phyloP scores from a whole-genome alignment of 1,284 basidiomycete genomes.

The Pyrrhoderma lamaoense region DNA sequence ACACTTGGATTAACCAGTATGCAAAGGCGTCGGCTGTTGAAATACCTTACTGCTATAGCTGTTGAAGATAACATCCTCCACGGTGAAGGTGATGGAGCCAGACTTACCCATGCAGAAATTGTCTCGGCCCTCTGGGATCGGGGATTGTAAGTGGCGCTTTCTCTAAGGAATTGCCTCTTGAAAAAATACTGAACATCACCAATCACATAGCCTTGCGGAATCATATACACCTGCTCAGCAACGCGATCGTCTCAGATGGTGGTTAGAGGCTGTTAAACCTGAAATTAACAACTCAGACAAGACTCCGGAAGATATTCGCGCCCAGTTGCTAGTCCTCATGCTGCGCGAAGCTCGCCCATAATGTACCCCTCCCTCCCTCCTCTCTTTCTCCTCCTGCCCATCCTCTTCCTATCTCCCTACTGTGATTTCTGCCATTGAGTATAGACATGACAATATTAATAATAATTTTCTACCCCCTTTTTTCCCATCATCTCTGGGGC shows the following conservation, averaged over 20 bases:
- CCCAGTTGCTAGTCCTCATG: constrained; percentile 18
- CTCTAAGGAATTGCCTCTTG: too few relatives aligned
- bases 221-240: constrained; percentile 35
- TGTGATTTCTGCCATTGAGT: too few relatives aligned
- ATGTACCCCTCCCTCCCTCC: neutral
- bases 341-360: neutral
- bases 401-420: too few relatives aligned
- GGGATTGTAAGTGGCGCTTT: constrained; percentile 51
- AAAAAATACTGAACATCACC: too few relatives aligned
- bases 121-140: constrained; percentile 61
- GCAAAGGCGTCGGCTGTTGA: constrained; percentile 44
- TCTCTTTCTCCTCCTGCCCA: too few relatives aligned
- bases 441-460: too few relatives aligned
- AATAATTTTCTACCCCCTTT: too few relatives aligned
- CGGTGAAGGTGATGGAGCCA: constrained; percentile 39
- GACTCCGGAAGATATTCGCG: constrained; percentile 26
- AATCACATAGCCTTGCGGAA: constrained; percentile 33
- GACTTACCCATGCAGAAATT: constrained; percentile 46
- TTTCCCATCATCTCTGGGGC: too few relatives aligned
- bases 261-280: constrained; percentile 41
- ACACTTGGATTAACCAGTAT: constrained; percentile 48
- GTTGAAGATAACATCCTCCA: constrained; percentile 54
- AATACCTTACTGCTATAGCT: constrained; percentile 46
- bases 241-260: constrained; percentile 48
- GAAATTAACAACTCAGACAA: constrained; percentile 37